A percentile compares a stretch with the other conserved stretches of the same genome.
Conservation (phyloP, 1,284 basidiomycete genomes). For the Hypsizygus ulmarius region DNA sequence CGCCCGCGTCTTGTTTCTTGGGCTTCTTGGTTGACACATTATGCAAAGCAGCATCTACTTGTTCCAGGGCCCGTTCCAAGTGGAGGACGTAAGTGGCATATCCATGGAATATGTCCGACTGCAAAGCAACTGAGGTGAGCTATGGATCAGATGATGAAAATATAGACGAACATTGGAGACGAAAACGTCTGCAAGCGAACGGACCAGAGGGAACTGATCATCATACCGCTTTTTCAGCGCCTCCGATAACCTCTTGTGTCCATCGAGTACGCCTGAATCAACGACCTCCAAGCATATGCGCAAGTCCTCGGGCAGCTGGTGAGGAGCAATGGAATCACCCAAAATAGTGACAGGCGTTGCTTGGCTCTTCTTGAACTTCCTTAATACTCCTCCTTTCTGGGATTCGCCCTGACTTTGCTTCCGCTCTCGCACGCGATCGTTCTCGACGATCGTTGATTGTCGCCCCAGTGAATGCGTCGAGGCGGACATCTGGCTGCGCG, state of each 20-base stretch:
- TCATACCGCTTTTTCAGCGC: slow-evolving; percentile 85
- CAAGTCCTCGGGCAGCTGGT: slow-evolving; percentile 82
- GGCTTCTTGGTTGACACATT: slow-evolving; percentile 68
- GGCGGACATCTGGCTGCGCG: slow-evolving; percentile 51
- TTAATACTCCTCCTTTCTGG: slow-evolving; percentile 48
- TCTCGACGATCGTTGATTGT: slow-evolving; percentile 52
- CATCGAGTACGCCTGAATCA: slow-evolving; percentile 79
- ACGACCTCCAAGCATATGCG: slow-evolving; percentile 83
- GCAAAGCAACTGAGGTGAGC: slow-evolving; percentile 9
- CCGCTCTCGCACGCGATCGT: slow-evolving; percentile 41
- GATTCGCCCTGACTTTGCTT: slow-evolving; percentile 46
- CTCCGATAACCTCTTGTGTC: slow-evolving; percentile 80
- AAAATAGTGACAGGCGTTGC: slow-evolving; percentile 45
- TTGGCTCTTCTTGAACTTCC: slow-evolving; percentile 66
- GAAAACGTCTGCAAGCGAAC: slow-evolving; percentile 90
- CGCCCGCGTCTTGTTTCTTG: slow-evolving; percentile 74
- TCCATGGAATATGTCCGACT: slow-evolving; percentile 90
- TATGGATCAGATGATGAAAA: slow-evolving; percentile 13
- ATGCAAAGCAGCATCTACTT: slow-evolving; percentile 79
- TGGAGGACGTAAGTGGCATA: slow-evolving; percentile 92
- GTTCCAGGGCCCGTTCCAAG: slow-evolving; percentile 84
- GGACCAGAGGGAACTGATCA: slow-evolving; percentile 89
- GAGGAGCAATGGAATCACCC: slow-evolving; percentile 60
- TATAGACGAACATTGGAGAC: slow-evolving; percentile 76
- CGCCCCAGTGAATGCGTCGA: slow-evolving; percentile 71